These are phyloP conservation scores for Kwoniella shivajii DNA, from an alignment of 1,284 basidiomycete genomes.

Conservation along the genomic window DNA sequence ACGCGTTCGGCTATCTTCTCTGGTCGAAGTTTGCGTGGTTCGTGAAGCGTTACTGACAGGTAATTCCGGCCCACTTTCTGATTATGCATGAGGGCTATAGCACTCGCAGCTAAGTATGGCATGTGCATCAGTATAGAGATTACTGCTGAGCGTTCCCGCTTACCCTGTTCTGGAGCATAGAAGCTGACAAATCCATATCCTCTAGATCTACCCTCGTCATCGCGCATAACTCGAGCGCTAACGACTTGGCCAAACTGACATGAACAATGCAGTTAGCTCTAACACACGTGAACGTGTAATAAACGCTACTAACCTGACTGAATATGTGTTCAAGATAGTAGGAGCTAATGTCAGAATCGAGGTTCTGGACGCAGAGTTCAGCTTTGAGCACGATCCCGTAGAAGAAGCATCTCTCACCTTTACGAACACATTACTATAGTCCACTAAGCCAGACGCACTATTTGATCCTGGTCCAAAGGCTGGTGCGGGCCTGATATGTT, in stretches of 20 bases:
- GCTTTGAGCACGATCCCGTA: background rate
- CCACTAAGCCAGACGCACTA: constrained; percentile 81
- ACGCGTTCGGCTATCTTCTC: constrained; percentile 37
- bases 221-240: constrained; percentile 91
- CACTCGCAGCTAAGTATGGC: constrained; percentile 28
- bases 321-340: constrained; percentile 79
- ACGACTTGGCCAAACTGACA: constrained; percentile 86
- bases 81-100: constrained; percentile 35
- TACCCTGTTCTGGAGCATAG: constrained; percentile 80
- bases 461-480: constrained; percentile 68
- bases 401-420: constrained; percentile 27
- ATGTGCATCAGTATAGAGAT: background rate
- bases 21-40: constrained; percentile 37
- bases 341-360: constrained; percentile 80
- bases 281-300: constrained; percentile 7
- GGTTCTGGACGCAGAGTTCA: constrained; percentile 64
- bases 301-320: constrained; percentile 61
- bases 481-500: constrained; percentile 82
- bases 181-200: constrained; percentile 96
- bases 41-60: constrained; percentile 38
- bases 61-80: constrained; percentile 27
- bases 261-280: no score
- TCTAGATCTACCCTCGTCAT: constrained; percentile 76
- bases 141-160: constrained; percentile 9
- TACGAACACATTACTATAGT: constrained; percentile 82